Evolutionary conservation across 108 stramenopile species (phyloP), one percentile per base, ranked within the genome.

Genomic region (Fragilaria crotonensis): DNA sequence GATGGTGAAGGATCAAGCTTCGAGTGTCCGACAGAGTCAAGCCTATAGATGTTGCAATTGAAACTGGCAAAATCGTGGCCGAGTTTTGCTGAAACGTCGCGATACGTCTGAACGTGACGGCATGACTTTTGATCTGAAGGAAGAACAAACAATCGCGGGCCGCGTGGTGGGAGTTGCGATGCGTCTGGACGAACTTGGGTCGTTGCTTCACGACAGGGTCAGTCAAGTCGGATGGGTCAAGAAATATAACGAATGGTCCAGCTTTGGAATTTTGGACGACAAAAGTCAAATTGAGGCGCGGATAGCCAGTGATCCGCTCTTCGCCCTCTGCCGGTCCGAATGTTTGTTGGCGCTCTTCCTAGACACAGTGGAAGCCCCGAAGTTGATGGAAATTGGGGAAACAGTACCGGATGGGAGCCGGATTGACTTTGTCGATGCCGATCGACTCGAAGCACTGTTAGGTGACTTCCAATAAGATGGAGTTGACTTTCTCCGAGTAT

Each of bases 81-180:
- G 36, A 70, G 75, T 79, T 9, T 76, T 92, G 21, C 56, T 59
- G 19, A 70, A 76, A 57, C 78, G 90, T 23, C 81, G 73, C 45
- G 48, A 66, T 1, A 44, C 77, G 25, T 72, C 75, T 33, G 32
- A 54, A 2, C 50, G 58, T 7, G 90, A 85, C 48, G 81, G 74
- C 7, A 81, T 77, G 58, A 33, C 30, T 5, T 68, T 78, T 21
- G 68, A 63, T 0, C 52, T 45, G 20, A 76, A 74, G 11, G 90
- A 92, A 59, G 64, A 76, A 32, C 78, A 89, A 48, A 65, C 67
- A 0, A 71, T 92, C 52, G 87, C 87, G 18, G 90, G 90, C 7
- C 72, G 90, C 0, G 81, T 92, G 2, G 71, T 92, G 47, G 87
- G 87, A 5, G 87, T 92, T 0, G 73, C 87, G 23, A 85, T 92